A percentile compares a stretch with the other conserved stretches of the same genome.
Evolutionary conservation across 1,284 basidiomycete species (phyloP).

Genomic region (Ustilago esculenta): DNA sequence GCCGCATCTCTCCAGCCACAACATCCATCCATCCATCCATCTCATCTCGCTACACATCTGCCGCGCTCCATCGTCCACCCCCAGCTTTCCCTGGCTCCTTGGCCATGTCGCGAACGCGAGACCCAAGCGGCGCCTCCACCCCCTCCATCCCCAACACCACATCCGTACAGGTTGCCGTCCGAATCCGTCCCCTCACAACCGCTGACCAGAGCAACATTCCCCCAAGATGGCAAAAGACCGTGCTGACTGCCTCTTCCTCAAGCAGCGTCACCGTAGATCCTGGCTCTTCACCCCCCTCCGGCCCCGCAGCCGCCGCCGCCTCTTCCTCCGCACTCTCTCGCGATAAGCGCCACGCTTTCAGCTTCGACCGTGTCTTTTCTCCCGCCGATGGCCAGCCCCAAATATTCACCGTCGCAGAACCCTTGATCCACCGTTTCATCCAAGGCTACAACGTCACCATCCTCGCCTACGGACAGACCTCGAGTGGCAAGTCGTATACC

Average conservation of each 20-base stretch:
- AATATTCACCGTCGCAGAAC: slow-evolving; percentile 84
- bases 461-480: slow-evolving; percentile 96
- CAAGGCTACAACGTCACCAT: slow-evolving; percentile 98
- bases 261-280: slow-evolving; percentile 63
- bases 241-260: slow-evolving; percentile 73
- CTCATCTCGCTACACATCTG: not conserved
- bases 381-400: slow-evolving; percentile 83
- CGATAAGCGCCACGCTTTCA: slow-evolving; percentile 80
- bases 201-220: slow-evolving; percentile 84
- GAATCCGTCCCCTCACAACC: slow-evolving; percentile 85
- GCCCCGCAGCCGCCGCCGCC: slow-evolving; percentile 69
- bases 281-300: slow-evolving; percentile 41
- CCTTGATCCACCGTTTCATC: slow-evolving; percentile 87
- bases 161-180: slow-evolving; percentile 73
- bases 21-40: too few relatives aligned
- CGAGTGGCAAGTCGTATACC: slow-evolving; percentile 94
- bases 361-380: slow-evolving; percentile 91
- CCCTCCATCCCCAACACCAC: slow-evolving; percentile 26
- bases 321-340: slow-evolving; percentile 65
- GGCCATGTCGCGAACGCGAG: slow-evolving; percentile 35
- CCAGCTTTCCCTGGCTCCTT: too few relatives aligned
- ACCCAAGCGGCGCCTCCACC: slow-evolving; percentile 34
- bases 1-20: not conserved
- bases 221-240: slow-evolving; percentile 87
- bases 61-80: not conserved